These are phyloP conservation scores for Opeltia flavorubescens DNA, from an alignment of 495 filamentous ascomycete genomes.

Conservation along the genomic window DNA sequence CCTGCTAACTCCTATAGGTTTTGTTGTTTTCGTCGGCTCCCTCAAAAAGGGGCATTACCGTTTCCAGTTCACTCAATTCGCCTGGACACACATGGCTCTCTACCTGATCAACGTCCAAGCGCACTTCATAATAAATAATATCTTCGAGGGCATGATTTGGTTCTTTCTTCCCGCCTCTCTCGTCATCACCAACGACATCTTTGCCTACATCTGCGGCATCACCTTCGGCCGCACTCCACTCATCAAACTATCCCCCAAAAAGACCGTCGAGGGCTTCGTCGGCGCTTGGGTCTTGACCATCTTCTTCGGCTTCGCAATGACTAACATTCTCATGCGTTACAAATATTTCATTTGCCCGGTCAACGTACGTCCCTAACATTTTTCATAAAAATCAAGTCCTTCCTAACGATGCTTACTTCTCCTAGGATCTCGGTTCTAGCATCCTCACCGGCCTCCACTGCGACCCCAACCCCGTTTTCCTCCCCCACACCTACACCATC, in stretches of 20 bases:
- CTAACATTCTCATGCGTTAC: conserved; percentile 77
- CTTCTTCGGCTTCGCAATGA: conserved; percentile 68
- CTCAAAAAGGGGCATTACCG: conserved; percentile 89
- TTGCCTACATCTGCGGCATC: conserved; percentile 95
- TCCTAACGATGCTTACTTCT: conserved; percentile 15
- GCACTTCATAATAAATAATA: conserved; percentile 99
- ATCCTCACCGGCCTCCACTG: conserved; percentile 84
- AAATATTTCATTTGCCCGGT: conserved; percentile 98
- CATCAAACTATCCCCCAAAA: conserved; percentile 97
- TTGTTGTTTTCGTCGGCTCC: conserved; percentile 97
- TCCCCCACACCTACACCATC: conserved; percentile 63
- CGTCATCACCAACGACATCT: conserved; percentile 98
- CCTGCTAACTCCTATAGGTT: conserved; percentile 40
- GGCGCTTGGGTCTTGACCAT: conserved; percentile 95
- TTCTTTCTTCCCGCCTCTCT: conserved; percentile 94
- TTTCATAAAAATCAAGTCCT: neutral
- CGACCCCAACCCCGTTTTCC: conserved; percentile 83
- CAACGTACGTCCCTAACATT: conserved; percentile 37
- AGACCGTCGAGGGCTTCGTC: conserved; percentile 97
- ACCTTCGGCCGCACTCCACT: conserved; percentile 92
- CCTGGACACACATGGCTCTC: conserved; percentile 98
- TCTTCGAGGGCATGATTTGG: conserved; percentile 99
- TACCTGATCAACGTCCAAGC: conserved; percentile 96
- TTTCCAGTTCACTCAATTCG: conserved; percentile 98
- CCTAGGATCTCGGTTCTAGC: conserved; percentile 76